phyloP scores from a whole-genome alignment of 345 rosid genomes.

The Angophora floribunda region DNA sequence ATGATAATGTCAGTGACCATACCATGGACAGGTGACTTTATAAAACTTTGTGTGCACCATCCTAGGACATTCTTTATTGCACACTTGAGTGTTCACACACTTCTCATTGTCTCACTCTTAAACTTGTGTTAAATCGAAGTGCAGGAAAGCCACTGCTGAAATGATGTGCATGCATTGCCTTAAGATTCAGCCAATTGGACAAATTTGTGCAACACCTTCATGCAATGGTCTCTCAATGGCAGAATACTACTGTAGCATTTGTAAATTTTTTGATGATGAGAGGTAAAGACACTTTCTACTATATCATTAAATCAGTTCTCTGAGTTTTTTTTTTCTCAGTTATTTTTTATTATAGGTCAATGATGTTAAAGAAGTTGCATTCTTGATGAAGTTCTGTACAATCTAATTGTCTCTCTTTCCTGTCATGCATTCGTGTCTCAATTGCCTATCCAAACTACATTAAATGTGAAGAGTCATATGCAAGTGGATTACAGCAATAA shows the following conservation, averaged over 20 bases:
- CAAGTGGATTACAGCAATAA: not conserved
- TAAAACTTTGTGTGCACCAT: not conserved
- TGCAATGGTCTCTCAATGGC: slow-evolving; percentile 53
- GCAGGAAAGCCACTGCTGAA: slow-evolving; percentile 55
- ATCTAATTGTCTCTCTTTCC: not conserved
- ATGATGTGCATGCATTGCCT: slow-evolving; percentile 79
- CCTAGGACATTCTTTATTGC: not conserved
- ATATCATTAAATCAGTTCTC: not conserved
- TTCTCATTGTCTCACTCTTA: not conserved
- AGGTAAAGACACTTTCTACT: slow-evolving; percentile 18
- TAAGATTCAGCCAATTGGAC: slow-evolving; percentile 43
- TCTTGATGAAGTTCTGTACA: not conserved
- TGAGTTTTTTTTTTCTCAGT: not conserved
- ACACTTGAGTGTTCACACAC: not conserved
- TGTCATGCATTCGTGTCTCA: not conserved
- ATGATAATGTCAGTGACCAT: slow-evolving; percentile 65
- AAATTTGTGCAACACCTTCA: slow-evolving; percentile 31
- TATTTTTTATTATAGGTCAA: not conserved
- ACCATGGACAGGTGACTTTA: slow-evolving; percentile 52
- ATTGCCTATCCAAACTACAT: not conserved
- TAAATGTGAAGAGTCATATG: not conserved
- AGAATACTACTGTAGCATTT: slow-evolving; percentile 65
- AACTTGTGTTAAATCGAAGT: not conserved
- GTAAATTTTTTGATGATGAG: slow-evolving; percentile 93
- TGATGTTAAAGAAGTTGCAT: not conserved